These are phyloP conservation scores for Cladosporium sp. DNA, from an alignment of 2,329 filamentous ascomycete species.

Conservation along the genomic window DNA sequence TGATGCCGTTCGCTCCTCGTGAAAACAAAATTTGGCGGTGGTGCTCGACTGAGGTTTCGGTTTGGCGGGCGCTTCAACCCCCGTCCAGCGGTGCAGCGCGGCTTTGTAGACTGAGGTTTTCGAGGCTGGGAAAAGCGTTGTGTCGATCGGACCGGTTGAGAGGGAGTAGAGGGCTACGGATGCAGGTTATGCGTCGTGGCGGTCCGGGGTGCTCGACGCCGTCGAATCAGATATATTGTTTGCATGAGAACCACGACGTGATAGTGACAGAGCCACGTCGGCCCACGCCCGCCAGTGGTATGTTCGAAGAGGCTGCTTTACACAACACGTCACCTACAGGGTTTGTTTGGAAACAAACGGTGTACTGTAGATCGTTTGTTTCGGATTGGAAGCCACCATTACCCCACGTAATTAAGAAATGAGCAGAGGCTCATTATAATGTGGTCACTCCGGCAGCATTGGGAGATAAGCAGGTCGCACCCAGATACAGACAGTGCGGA, in stretches of 20 bases:
- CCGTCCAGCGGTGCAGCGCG: too few relatives aligned
- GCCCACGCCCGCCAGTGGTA: too few relatives aligned
- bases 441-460: background rate
- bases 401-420: background rate
- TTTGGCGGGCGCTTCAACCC: too few relatives aligned
- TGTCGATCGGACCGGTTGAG: background rate
- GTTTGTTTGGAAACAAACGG: background rate
- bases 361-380: background rate
- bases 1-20: constrained; percentile 13
- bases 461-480: background rate
- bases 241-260: too few relatives aligned
- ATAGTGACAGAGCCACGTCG: too few relatives aligned
- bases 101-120: background rate
- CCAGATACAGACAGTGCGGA: background rate
- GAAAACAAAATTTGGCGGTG: constrained; percentile 22
- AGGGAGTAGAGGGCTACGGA: too few relatives aligned
- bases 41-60: too few relatives aligned
- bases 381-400: background rate
- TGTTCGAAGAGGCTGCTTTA: background rate
- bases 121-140: background rate
- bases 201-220: too few relatives aligned
- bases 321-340: background rate
- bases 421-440: background rate
- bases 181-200: too few relatives aligned
- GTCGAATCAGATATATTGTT: too few relatives aligned